Base-by-base conservation (phyloP, 1,139 yeast genomes). In the Blastobotrys indianensis region DNA sequence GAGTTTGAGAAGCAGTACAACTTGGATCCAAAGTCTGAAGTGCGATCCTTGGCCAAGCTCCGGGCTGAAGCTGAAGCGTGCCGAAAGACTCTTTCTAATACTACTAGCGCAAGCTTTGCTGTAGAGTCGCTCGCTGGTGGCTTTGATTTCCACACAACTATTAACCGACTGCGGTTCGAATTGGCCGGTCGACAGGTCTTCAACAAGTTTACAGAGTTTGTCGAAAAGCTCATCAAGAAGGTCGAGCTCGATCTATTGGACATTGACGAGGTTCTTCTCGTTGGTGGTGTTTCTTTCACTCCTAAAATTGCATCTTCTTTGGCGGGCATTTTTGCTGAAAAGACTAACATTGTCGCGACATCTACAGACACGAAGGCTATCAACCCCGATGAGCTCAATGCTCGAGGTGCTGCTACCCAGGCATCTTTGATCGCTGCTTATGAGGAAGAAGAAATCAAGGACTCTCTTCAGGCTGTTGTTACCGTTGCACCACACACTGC, bases 351-450 rank as follows among this genome's bases (percentile, higher is more conserved):
- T 48, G 74, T 82, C 53, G 82, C 97, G 23, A 95, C 97, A 56
- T 73, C 85, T 28, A 63, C 77, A 50, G 88, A 83, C 65, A 57
- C 85, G 54, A 85, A 85, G 68, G 88, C 95, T 47, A 64, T 83
- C 51, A 80, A 84, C 72, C 97, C 99, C 52, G 80, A 86, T 60
- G 98, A 94, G 72, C 76, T 88, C 62, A 75, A 84, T 55, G 82
- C 95, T 55, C 84, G 95, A 65, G 99, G 99, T 70, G 95, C 96
- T 52, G 97, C 98, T 51, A 77, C 92, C 64, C 98, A 94, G 75
- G 98, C 97, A 44, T 80, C 95, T 37, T 73, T 94, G 65, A 76
- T 90, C 55, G 85, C 86, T 60, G 73, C 80, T 46, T 87, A 83
- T 59, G 97, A 90, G 62, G 86, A 77, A 50, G 94, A 85, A 46